Percentiles rank a stretch among this genome's conserved stretches.
These are phyloP conservation scores for Penicillium sp. DNA, from an alignment of 2,329 filamentous ascomycete species.

Conservation along the genomic window DNA sequence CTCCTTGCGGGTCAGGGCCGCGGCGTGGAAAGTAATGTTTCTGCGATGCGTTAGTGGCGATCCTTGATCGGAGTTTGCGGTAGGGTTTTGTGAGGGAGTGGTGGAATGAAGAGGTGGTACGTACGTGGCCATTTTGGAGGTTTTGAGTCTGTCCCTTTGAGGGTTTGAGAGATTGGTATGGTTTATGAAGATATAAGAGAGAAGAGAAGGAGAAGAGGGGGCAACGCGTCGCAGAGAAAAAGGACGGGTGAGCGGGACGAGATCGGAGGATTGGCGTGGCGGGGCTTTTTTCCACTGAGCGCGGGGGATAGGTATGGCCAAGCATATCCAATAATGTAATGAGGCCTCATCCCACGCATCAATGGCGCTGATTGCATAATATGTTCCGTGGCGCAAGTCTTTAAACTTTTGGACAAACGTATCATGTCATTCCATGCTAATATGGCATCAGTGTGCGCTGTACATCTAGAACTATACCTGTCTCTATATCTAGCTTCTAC, in stretches of 20 bases:
- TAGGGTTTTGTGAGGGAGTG: slow-evolving; percentile 10
- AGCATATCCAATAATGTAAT: neutral
- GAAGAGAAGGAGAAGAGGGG: slow-evolving; percentile 14
- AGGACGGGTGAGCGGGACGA: slow-evolving; percentile 4
- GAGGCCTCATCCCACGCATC: slow-evolving; percentile 6
- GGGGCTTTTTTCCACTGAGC: slow-evolving; percentile 9
- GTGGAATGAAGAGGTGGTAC: slow-evolving; percentile 16
- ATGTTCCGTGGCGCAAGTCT: neutral
- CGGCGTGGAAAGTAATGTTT: slow-evolving; percentile 54
- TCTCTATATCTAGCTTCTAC: neutral
- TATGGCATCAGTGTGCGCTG: neutral
- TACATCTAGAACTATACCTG: neutral
- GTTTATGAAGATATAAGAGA: slow-evolving; percentile 1
- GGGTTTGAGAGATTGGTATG: neutral
- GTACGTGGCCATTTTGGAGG: slow-evolving; percentile 44
- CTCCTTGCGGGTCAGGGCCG: slow-evolving; percentile 47
- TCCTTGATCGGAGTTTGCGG: too few relatives aligned
- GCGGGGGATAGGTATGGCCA: slow-evolving; percentile 1
- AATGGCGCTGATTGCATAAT: slow-evolving; percentile 1
- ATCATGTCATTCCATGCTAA: neutral
- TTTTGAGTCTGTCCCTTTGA: neutral
- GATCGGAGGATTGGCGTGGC: slow-evolving; percentile 3
- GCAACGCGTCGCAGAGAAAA: neutral
- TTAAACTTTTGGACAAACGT: neutral
- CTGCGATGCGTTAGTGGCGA: slow-evolving; percentile 31